A percentile compares a stretch with the other conserved stretches of the same genome.
Conservation (phyloP, 192 early-diverging fungal genomes). For the Gaertneriomyces sp. region DNA sequence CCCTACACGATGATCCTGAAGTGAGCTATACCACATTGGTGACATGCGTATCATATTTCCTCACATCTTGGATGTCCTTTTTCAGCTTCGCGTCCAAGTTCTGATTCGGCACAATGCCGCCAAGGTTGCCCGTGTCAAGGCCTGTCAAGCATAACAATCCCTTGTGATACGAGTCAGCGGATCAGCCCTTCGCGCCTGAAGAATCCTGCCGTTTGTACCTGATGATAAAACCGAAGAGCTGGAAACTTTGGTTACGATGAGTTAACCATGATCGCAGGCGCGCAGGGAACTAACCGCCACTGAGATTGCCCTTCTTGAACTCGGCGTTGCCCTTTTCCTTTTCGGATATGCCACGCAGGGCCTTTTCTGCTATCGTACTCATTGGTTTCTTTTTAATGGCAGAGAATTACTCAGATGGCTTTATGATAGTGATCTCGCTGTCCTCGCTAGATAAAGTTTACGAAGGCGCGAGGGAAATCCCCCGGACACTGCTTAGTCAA, state of each 20-base stretch:
- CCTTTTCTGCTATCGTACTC: slow-evolving; percentile 14
- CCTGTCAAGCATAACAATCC: slow-evolving; percentile 38
- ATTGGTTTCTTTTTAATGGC: neutral
- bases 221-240: slow-evolving; percentile 25
- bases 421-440: too few relatives aligned
- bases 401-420: too few relatives aligned
- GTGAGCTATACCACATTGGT: neutral
- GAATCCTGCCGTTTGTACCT: slow-evolving; percentile 10
- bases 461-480: too few relatives aligned
- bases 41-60: neutral
- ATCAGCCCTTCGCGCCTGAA: neutral
- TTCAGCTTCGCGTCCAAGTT: slow-evolving; percentile 27
- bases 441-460: too few relatives aligned
- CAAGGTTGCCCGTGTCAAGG: slow-evolving; percentile 32
- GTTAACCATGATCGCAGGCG: slow-evolving; percentile 9
- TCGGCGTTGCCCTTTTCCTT: slow-evolving; percentile 43
- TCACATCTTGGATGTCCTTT: slow-evolving; percentile 34
- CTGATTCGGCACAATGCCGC: slow-evolving; percentile 25
- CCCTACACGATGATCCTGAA: slow-evolving; percentile 22
- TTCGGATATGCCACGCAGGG: slow-evolving; percentile 24
- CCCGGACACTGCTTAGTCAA: too few relatives aligned
- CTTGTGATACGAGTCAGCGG: slow-evolving; percentile 1
- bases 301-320: slow-evolving; percentile 36
- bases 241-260: neutral
- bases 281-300: slow-evolving; percentile 6